Evolutionary conservation across 2,329 filamentous ascomycete genomes (phyloP), one percentile per base, ranked within the genome.

Genomic region (Aureobasidium sp.): DNA sequence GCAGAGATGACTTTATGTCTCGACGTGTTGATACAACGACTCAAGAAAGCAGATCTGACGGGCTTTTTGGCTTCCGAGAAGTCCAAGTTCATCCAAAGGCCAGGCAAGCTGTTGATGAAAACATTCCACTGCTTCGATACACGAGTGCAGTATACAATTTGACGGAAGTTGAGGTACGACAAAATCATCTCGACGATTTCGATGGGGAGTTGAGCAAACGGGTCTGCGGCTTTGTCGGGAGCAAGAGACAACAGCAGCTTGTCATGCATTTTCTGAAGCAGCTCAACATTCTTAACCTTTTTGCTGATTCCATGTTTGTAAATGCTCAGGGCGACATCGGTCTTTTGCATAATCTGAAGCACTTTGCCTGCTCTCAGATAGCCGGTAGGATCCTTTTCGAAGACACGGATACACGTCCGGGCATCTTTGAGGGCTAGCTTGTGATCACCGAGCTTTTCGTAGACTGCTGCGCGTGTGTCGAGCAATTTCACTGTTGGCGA

Each of bases 301-400:
- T 72, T 77, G 64, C 80, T 81, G 65, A 86, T 72, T n/a, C 82
- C 84, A 68, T 83, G 81, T 29, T 79, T 76, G 71, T 85, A 86
- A 27, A 85, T 78, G 12, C 79, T 77, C 13, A 83, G 67, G 6
- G 84, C 84, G 27, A 77, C 78, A n/a, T 79, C 76, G 2, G 73
- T 70, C 67, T 82, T 84, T 12, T 77, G 75, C 72, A 81, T 78
- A 63, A 77, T 77, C 55, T 76, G 69, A 13, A 81, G 69, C 8
- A 78, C 67, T 62, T 79, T 80, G 2, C 78, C 82, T 29, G 80
- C 81, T 59, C 83, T 80, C 32, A 86, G 69, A 69, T 86, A 86
- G 9, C 83, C 84, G 70, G 78, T 78, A n/a, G 80, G 76, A 70
- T 84, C 79, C 26, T 75, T 73, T 61, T 77, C 78, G 51, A 79